These are phyloP conservation scores for Clitopilus passeckerianus DNA, from an alignment of 768 basidiomycete genomes.

Conservation along the genomic window DNA sequence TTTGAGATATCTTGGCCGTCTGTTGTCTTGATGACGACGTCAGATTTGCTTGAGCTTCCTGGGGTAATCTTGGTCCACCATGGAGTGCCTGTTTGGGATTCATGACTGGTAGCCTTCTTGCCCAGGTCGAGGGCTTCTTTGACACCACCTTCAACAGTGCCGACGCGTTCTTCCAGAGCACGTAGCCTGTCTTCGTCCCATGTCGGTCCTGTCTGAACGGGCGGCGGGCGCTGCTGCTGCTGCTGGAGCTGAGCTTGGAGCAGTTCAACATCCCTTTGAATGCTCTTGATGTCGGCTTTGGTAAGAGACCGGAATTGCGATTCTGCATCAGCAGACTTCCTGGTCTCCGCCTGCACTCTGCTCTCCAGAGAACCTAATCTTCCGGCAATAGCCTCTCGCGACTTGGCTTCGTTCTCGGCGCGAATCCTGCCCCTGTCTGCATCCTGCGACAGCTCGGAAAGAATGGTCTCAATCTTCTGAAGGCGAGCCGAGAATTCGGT, in stretches of 20 bases:
- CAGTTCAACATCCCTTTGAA: slow-evolving; percentile 53
- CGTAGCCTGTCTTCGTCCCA: slow-evolving; percentile 55
- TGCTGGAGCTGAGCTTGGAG: slow-evolving; percentile 38
- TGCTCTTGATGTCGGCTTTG: slow-evolving; percentile 36
- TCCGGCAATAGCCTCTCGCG: slow-evolving; percentile 46
- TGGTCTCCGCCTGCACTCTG: slow-evolving; percentile 31
- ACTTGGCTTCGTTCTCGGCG: slow-evolving; percentile 47
- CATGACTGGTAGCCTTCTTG: slow-evolving; percentile 34
- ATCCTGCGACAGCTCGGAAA: slow-evolving; percentile 57
- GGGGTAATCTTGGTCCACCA: slow-evolving; percentile 72
- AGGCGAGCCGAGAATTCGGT: slow-evolving; percentile 62
- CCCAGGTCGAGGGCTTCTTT: slow-evolving; percentile 70
- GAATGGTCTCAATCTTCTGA: slow-evolving; percentile 54
- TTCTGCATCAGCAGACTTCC: slow-evolving; percentile 49
- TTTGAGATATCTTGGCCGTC: slow-evolving; percentile 70
- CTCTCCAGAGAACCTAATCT: slow-evolving; percentile 55
- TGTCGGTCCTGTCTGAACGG: slow-evolving; percentile 5
- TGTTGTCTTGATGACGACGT: slow-evolving; percentile 61
- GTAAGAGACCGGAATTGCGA: slow-evolving; percentile 38
- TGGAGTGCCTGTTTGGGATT: slow-evolving; percentile 28
- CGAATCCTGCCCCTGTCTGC: slow-evolving; percentile 43
- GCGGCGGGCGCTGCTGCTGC: slow-evolving; percentile 14
- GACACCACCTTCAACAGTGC: slow-evolving; percentile 54
- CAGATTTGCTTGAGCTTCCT: slow-evolving; percentile 30
- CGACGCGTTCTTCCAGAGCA: slow-evolving; percentile 59